phyloP scores from a whole-genome alignment of 495 filamentous ascomycete species.

The Aspergillus bridgeri region DNA sequence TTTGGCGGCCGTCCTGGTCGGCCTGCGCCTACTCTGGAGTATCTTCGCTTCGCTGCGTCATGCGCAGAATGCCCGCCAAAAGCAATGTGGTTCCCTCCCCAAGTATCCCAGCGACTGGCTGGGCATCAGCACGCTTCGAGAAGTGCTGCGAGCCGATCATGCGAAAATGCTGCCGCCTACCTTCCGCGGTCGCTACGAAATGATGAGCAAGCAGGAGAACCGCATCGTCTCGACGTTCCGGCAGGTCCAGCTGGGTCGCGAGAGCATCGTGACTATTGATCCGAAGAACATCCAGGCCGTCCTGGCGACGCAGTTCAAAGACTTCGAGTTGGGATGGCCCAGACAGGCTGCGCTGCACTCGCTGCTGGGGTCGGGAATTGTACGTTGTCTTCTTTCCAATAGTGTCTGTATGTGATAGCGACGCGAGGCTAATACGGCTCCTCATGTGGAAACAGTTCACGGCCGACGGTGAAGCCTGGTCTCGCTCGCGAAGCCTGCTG shows the following conservation, averaged over 20 bases:
- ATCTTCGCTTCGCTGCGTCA: conserved; percentile 25
- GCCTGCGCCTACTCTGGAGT: conserved; percentile 25
- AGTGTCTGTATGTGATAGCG: not conserved
- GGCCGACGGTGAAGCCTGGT: conserved; percentile 47
- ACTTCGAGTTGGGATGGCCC: conserved; percentile 42
- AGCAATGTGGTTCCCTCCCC: conserved; percentile 30
- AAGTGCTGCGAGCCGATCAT: conserved; percentile 28
- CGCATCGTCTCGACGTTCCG: conserved; percentile 29
- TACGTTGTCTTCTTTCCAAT: conserved; percentile 24
- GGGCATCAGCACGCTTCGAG: conserved; percentile 27
- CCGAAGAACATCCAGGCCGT: conserved; percentile 54
- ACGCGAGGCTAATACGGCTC: not conserved
- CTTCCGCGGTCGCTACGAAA: conserved; percentile 18
- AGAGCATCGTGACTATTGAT: conserved; percentile 44
- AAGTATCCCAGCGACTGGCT: conserved; percentile 34
- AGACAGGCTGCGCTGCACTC: conserved; percentile 34
- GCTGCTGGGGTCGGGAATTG: conserved; percentile 46
- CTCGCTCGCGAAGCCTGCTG: conserved; percentile 52
- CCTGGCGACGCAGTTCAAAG: conserved; percentile 53
- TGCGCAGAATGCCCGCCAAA: conserved; percentile 25
- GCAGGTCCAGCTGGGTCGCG: conserved; percentile 26
- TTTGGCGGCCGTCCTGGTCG: conserved; percentile 26
- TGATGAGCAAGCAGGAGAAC: conserved; percentile 24
- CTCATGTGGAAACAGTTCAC: conserved; percentile 40
- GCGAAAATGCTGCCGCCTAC: conserved; percentile 24